Evolutionary conservation across 495 filamentous ascomycete species (phyloP).

Genomic region (Oidiodendron maius): DNA sequence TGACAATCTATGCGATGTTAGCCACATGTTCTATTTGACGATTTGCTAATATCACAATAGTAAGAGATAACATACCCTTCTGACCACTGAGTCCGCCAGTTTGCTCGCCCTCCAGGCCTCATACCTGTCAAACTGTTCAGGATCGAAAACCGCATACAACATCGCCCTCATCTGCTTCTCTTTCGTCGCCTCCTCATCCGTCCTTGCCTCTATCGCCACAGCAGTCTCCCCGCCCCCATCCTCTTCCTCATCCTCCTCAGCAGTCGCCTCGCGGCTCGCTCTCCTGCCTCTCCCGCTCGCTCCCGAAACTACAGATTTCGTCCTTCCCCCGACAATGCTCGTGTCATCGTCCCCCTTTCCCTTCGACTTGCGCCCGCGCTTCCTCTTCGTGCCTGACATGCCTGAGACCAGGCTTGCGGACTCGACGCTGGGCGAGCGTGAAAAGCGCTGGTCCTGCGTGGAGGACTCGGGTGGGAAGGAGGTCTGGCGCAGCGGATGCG

Average conservation of each 20-base stretch:
- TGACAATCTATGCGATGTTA: constrained; percentile 56
- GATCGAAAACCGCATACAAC: constrained; percentile 62
- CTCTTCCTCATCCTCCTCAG: constrained; percentile 43
- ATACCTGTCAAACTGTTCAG: constrained; percentile 64
- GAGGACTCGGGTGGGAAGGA: constrained; percentile 63
- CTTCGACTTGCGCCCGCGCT: constrained; percentile 63
- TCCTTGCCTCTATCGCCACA: constrained; percentile 54
- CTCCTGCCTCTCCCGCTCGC: constrained; percentile 31
- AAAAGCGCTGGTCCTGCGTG: constrained; percentile 32
- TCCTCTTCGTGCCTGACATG: constrained; percentile 45
- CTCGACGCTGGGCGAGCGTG: constrained; percentile 60
- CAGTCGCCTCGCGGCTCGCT: constrained; percentile 14
- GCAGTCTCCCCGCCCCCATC: constrained; percentile 63
- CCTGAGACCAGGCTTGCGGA: constrained; percentile 65
- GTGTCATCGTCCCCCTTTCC: constrained; percentile 46
- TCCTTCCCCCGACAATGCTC: constrained; percentile 44
- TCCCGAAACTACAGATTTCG: constrained; percentile 40
- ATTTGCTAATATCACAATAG: too few relatives aligned
- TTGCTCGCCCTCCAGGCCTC: constrained; percentile 67
- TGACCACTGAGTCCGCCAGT: constrained; percentile 43
- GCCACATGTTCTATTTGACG: too few relatives aligned
- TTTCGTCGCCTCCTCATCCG: constrained; percentile 62
- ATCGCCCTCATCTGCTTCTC: constrained; percentile 56
- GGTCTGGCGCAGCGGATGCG: constrained; percentile 81
- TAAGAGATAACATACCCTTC: constrained; percentile 35